A percentile compares a stretch with the other conserved stretches of the same genome.
Conservation (phyloP, 495 filamentous ascomycete species). For the Corynascus novoguineensis region DNA sequence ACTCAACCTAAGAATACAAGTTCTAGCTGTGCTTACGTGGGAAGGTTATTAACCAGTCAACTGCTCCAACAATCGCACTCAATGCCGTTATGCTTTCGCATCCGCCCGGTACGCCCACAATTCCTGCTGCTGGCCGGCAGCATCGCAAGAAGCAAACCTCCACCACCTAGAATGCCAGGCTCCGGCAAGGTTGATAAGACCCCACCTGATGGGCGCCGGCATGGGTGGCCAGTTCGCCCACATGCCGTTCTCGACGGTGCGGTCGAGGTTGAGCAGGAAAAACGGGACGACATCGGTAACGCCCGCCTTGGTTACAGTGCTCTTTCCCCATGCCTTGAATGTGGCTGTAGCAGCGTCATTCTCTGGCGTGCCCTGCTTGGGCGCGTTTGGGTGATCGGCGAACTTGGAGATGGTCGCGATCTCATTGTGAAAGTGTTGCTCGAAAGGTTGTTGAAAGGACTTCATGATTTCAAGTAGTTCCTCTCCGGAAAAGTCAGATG, state of each 20-base stretch:
- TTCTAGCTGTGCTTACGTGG: too few species aligned
- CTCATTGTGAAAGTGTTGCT: slow-evolving; percentile 50
- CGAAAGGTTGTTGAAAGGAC: slow-evolving; percentile 43
- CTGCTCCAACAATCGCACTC: too few species aligned
- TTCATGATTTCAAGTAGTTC: slow-evolving; percentile 46
- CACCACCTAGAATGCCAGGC: slow-evolving; percentile 44
- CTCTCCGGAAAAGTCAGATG: slow-evolving; percentile 37
- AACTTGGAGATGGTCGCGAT: slow-evolving; percentile 47
- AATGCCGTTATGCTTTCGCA: slow-evolving; percentile 10
- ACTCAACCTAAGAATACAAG: too few species aligned
- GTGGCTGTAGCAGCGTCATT: slow-evolving; percentile 25
- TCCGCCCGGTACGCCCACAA: slow-evolving; percentile 33
- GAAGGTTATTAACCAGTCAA: too few species aligned
- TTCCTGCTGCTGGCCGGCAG: slow-evolving; percentile 37
- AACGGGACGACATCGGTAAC: slow-evolving; percentile 49
- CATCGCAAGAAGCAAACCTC: slow-evolving; percentile 49
- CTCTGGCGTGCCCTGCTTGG: slow-evolving; percentile 36
- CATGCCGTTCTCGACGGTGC: slow-evolving; percentile 47
- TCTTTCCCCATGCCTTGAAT: slow-evolving; percentile 46
- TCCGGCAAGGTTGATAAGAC: slow-evolving; percentile 42
- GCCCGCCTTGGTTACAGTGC: slow-evolving; percentile 46
- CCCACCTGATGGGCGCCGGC: slow-evolving; percentile 44
- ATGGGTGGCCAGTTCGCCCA: slow-evolving; percentile 50
- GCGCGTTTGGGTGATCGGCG: slow-evolving; percentile 42
- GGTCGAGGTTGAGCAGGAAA: slow-evolving; percentile 53